Base-by-base conservation (phyloP, 139 green algal genomes). In the Pleodorina starrii region DNA sequence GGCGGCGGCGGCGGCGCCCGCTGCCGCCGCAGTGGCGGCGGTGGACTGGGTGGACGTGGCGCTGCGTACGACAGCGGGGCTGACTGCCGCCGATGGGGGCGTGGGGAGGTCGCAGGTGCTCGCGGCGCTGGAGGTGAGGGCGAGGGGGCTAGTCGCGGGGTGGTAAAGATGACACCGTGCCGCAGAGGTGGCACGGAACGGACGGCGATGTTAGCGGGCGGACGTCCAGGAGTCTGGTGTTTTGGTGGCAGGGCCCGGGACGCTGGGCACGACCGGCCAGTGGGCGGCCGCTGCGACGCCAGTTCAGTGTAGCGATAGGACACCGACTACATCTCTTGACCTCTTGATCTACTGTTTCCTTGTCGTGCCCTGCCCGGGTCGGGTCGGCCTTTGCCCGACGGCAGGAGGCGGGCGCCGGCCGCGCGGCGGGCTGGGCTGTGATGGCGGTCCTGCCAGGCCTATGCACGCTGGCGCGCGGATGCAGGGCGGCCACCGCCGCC, bases 11-110 rank as follows among this genome's bases (percentile, higher is more conserved):
- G 0, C 17, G 9, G n/a, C 44, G 0, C 25, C 66, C 1, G 23
- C 16, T 6, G 66, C 63, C 0, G 17, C 82, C 9, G 60, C 60
- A 0, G 82, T 69, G 32, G 44, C 82, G 21, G 43, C 44, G 10
- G 82, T 88, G 44, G 82, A 88, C 43, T 88, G 82, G 82, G 44
- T 42, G 9, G 66, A 79, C 0, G 66, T 88, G 32, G 82, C 82
- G 32, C 3, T 88, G n/a, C 63, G 82, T 0, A 80, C 66, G 1
- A 63, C 82, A 0, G 46, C 36, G 21, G 82, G 82, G 7, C 63
- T 88, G 21, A 66, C 54, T 16, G 54, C 57, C 14, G 40, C 5
- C 76, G n/a, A 44, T 5, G 82, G 66, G 25, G 82, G 23, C 1
- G 44, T 32, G 6, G 82, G 43, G 0, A n/a, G 66, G 21, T 43